Evolutionary conservation across 2,329 filamentous ascomycete genomes (phyloP), one percentile per base, ranked within the genome.

Genomic region (Fusarium verrucosum): DNA sequence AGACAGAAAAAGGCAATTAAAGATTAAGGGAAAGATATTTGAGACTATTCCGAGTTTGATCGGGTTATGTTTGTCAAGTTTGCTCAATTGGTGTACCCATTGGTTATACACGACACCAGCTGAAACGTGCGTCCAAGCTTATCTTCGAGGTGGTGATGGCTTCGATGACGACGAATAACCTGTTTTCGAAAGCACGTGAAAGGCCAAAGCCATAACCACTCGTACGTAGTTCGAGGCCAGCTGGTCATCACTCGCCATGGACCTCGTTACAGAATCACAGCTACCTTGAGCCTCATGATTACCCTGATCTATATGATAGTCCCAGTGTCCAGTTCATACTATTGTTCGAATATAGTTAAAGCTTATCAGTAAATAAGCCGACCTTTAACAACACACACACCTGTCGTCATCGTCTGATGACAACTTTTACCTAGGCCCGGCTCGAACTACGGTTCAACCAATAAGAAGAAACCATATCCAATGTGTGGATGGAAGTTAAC

Each of bases 151-250:
- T 65, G 59, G 58, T 44, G 62, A 70, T 65, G 40, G 62, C 65
- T 62, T 66, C 68, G 63, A 71, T 71, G 68, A 70, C 68, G 68
- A 70, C 68, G 63, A 23, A 38, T 13, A 9, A 36, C 16, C 17
- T 38, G 32, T 23, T 44, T 28, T 13, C 4, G n/a, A 23, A 30
- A 68, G 51, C 58, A 59, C 43, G 49, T 60, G 57, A 53, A 53
- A 52, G 35, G 14, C 23, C 23, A 58, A 37, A 26, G 20, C 5
- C 20, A 28, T 28, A 17, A n/a, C 22, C 22, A 28, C 22, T 8
- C n/a, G 30, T 17, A 13, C 30, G 7, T 9, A 7, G n/a, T n/a
- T n/a, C n/a, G n/a, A n/a, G n/a, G n/a, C n/a, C n/a, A 20, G n/a
- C 2, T 13, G 7, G 8, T 23, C 13, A 10, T 25, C 17, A 1